A percentile compares a stretch with the other conserved stretches of the same genome.
These are phyloP conservation scores for Lactarius hatsudake DNA, from an alignment of 768 basidiomycete species.

Conservation along the genomic window DNA sequence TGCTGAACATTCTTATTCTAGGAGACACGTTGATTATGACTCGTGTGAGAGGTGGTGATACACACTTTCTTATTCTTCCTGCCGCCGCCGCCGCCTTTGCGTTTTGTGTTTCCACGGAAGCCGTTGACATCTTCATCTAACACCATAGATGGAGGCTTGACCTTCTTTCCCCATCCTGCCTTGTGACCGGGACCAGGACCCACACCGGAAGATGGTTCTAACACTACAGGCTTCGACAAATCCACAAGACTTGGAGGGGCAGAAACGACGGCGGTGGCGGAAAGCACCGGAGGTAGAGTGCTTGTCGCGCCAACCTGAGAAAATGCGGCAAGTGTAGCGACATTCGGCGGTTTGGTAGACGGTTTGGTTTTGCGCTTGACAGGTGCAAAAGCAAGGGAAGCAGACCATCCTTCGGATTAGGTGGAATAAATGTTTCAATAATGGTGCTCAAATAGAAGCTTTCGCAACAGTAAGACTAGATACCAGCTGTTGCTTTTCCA, in stretches of 20 bases:
- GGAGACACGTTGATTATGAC: background rate
- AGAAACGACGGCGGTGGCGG: constrained; percentile 63
- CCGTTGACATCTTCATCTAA: constrained; percentile 88
- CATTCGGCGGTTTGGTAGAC: constrained; percentile 54
- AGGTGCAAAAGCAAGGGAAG: constrained; percentile 85
- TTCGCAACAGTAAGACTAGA: constrained; percentile 45
- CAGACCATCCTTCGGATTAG: constrained; percentile 73
- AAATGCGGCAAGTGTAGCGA: constrained; percentile 49
- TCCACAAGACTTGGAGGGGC: constrained; percentile 62
- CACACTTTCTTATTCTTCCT: constrained; percentile 62
- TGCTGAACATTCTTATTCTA: constrained; percentile 62
- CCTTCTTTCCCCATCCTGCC: constrained; percentile 79
- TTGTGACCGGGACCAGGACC: constrained; percentile 41
- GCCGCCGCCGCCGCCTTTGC: constrained; percentile 45
- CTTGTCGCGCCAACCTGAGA: constrained; percentile 25
- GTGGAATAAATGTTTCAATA: constrained; percentile 25
- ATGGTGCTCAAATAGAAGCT: constrained; percentile 22
- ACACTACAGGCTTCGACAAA: constrained; percentile 30
- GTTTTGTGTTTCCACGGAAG: constrained; percentile 59
- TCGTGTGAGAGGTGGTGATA: constrained; percentile 12
- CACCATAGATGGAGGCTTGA: constrained; percentile 88
- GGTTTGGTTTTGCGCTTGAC: constrained; percentile 61
- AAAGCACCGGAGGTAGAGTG: constrained; percentile 35
- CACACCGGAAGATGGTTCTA: constrained; percentile 35
- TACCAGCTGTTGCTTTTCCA: constrained; percentile 56